These are phyloP conservation scores for Diaporthe helianthi DNA, from an alignment of 2,329 filamentous ascomycete species.

Conservation along the genomic window DNA sequence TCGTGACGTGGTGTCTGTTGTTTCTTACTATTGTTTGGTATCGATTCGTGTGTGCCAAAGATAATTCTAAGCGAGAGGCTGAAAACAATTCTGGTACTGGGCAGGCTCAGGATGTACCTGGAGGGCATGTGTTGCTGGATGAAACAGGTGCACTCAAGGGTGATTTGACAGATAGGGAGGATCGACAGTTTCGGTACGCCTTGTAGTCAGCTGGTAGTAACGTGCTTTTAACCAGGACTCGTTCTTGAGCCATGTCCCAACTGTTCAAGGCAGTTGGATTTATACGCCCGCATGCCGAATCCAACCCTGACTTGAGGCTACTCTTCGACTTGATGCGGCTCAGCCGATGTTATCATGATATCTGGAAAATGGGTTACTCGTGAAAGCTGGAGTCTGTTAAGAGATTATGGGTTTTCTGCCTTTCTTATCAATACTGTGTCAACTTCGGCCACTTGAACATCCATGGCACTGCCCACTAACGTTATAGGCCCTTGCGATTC, in stretches of 20 bases:
- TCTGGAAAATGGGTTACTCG: too few species aligned
- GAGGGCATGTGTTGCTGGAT: constrained; percentile 36
- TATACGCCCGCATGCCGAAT: not conserved
- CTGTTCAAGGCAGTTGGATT: not conserved
- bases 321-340: not conserved
- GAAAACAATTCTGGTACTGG: not conserved
- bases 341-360: not conserved
- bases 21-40: constrained; percentile 45
- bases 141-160: constrained; percentile 38
- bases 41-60: constrained; percentile 44
- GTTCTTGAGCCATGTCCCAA: not conserved
- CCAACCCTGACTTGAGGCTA: not conserved
- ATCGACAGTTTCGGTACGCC: constrained; percentile 45
- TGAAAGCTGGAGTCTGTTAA: too few species aligned
- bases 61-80: constrained; percentile 44
- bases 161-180: constrained; percentile 48
- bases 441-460: too few species aligned
- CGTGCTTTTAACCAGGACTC: too few species aligned
- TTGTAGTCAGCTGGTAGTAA: constrained; percentile 29
- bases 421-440: too few species aligned
- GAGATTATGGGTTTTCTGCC: too few species aligned
- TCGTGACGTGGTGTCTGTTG: constrained; percentile 52
- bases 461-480: too few species aligned
- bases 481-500: too few species aligned
- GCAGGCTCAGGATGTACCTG: not conserved